Conservation (phyloP, 2,329 filamentous ascomycete species). For the Colletotrichum simmondsii region DNA sequence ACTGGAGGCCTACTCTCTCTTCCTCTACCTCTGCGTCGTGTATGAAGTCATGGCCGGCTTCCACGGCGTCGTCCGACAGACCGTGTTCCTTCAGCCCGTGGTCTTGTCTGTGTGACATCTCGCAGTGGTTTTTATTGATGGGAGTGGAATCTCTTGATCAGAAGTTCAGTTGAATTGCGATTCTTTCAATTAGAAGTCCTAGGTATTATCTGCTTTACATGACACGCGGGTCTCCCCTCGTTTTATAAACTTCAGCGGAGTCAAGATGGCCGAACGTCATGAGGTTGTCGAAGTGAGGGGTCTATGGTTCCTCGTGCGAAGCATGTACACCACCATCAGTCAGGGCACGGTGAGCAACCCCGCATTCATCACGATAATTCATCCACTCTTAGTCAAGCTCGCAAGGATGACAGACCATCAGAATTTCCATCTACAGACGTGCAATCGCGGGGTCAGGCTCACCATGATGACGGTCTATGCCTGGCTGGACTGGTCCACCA, state of each 20-base stretch:
- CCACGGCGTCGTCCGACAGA: slow-evolving; percentile 38
- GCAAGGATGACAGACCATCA: slow-evolving; percentile 10
- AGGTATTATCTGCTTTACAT: too few relatives aligned
- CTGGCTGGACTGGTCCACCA: background rate
- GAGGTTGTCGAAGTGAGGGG: slow-evolving; percentile 9
- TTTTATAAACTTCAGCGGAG: background rate
- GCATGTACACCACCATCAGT: slow-evolving; percentile 16
- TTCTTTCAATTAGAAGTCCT: background rate
- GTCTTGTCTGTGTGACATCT: slow-evolving; percentile 20
- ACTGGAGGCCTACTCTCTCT: slow-evolving; percentile 38
- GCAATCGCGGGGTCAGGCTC: slow-evolving; percentile 6
- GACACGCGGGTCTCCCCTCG: too few relatives aligned
- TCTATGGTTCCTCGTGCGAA: background rate
- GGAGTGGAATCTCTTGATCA: background rate
- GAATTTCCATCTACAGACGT: background rate
- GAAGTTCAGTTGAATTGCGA: background rate
- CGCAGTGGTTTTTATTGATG: background rate
- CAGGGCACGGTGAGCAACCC: slow-evolving; percentile 17
- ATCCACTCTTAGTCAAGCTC: background rate
- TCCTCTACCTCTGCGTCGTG: slow-evolving; percentile 47
- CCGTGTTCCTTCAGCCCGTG: slow-evolving; percentile 25
- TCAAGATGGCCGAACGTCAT: slow-evolving; percentile 5
- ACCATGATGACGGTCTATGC: background rate
- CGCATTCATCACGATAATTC: slow-evolving; percentile 1
- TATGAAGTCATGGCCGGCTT: slow-evolving; percentile 46